Evolutionary conservation across 23 red algal genomes (phyloP).

Genomic region (Rhodosorus marinus): DNA sequence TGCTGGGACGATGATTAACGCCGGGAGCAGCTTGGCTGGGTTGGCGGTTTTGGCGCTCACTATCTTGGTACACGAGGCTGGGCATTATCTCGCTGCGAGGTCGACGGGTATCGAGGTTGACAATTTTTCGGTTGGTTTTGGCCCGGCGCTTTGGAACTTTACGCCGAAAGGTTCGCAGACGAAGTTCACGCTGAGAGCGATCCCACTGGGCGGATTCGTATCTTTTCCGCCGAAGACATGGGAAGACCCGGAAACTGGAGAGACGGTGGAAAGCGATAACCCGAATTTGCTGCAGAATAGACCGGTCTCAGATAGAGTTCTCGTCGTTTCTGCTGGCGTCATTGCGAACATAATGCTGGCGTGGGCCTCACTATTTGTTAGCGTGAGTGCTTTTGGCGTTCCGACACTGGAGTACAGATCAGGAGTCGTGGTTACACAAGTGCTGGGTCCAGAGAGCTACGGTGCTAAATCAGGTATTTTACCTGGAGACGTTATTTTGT

Average conservation of each 20-base stretch:
- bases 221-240: conserved; percentile 59
- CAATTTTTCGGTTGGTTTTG: conserved; percentile 93
- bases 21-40: conserved; percentile 44
- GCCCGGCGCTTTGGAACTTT: conserved; percentile 36
- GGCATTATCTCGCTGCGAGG: conserved; percentile 77
- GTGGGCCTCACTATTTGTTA: conserved; percentile 39
- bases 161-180: conserved; percentile 38
- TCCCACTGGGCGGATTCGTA: conserved; percentile 85
- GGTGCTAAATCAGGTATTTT: conserved; percentile 37
- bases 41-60: conserved; percentile 53
- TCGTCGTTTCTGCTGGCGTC: conserved; percentile 77
- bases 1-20: too few species aligned
- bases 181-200: conserved; percentile 61
- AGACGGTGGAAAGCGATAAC: conserved; percentile 19
- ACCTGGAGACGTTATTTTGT: conserved; percentile 55
- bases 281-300: conserved; percentile 73
- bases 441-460: conserved; percentile 25
- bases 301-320: conserved; percentile 44
- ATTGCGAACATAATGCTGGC: conserved; percentile 75
- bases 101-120: conserved; percentile 70
- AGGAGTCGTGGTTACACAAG: conserved; percentile 33
- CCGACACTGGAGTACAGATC: conserved; percentile 19
- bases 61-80: conserved; percentile 75
- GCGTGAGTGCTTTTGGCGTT: conserved; percentile 27
- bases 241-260: conserved; percentile 43